These are phyloP conservation scores for Trichomonas tenax DNA, from an alignment of 208 protist genomes.

Conservation along the genomic window DNA sequence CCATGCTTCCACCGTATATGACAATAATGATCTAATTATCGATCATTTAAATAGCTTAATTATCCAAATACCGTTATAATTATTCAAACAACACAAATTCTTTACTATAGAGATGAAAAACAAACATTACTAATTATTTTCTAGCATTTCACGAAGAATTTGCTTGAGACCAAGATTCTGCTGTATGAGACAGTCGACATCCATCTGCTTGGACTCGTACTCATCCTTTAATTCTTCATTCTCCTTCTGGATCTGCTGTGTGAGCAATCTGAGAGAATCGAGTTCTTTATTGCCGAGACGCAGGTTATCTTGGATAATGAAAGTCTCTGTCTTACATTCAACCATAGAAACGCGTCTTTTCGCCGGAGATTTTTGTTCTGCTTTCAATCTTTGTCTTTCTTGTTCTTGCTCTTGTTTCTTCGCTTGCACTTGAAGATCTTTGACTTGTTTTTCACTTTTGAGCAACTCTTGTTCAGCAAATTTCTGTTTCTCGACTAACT, in stretches of 20 bases:
- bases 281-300: neutral
- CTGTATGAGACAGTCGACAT: neutral
- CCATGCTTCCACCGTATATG: too few species aligned
- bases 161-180: conserved; percentile 1
- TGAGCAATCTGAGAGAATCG: neutral
- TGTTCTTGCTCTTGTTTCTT: neutral
- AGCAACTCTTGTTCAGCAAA: neutral
- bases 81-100: too few species aligned
- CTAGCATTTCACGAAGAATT: neutral
- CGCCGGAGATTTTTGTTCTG: neutral
- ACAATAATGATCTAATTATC: too few species aligned
- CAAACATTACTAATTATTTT: too few species aligned
- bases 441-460: neutral
- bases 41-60: too few species aligned
- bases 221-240: neutral
- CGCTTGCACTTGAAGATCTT: neutral
- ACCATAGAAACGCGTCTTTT: neutral
- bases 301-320: neutral
- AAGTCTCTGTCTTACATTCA: neutral
- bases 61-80: too few species aligned
- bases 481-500: neutral
- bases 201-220: neutral
- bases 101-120: too few species aligned
- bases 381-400: neutral
- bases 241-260: neutral